phyloP scores from a whole-genome alignment of 2,329 filamentous ascomycete species.

The Pestalotiopsis sp. region DNA sequence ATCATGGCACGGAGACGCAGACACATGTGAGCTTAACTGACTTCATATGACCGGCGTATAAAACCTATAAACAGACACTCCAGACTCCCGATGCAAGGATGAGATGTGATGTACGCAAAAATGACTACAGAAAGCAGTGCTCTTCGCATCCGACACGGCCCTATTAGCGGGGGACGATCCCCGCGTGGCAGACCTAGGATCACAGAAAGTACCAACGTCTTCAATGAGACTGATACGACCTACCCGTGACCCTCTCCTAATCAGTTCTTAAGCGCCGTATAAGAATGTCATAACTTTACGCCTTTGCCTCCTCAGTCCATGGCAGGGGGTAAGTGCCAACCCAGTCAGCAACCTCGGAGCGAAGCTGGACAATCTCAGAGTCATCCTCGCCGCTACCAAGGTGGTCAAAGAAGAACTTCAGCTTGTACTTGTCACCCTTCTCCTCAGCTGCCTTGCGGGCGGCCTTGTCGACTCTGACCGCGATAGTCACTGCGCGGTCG shows the following conservation, averaged over 20 bases:
- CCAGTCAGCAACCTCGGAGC: constrained; percentile 77
- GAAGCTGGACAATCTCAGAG: constrained; percentile 71
- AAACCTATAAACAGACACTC: neutral
- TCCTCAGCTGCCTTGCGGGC: constrained; percentile 70
- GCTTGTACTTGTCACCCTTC: constrained; percentile 66
- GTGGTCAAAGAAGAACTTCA: constrained; percentile 69
- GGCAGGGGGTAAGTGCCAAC: constrained; percentile 73
- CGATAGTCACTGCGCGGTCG: constrained; percentile 79
- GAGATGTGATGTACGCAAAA: constrained; percentile 1
- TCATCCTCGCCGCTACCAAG: constrained; percentile 69
- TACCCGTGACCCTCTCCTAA: neutral
- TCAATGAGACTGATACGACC: neutral
- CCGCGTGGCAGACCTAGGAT: neutral
- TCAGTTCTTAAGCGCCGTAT: constrained; percentile 2
- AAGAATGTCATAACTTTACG: constrained; percentile 19
- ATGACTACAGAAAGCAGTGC: neutral
- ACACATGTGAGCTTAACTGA: neutral
- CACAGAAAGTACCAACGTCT: neutral
- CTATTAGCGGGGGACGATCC: neutral
- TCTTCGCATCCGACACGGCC: neutral
- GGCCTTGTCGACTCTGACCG: constrained; percentile 73
- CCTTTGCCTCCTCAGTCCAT: constrained; percentile 51
- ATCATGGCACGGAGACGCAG: neutral
- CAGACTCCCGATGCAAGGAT: neutral
- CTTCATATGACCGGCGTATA: neutral